Conservation (phyloP, 352 stramenopile genomes). For the Pythium phragmitis region DNA sequence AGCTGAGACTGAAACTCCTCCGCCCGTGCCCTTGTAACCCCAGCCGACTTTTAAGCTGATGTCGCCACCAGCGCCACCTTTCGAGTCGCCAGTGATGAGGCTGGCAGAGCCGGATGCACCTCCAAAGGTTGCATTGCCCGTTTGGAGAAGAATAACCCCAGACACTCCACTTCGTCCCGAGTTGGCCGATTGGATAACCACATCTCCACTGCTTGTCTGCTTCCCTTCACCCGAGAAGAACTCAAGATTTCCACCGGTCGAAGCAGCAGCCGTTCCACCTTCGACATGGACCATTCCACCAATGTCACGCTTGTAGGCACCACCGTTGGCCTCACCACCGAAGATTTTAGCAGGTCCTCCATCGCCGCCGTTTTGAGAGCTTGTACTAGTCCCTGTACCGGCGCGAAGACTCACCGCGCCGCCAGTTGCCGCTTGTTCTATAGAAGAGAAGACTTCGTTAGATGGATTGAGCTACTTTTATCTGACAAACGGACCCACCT, state of each 20-base stretch:
- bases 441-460: slow-evolving; percentile 8
- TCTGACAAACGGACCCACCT: slow-evolving; percentile 32
- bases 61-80: slow-evolving; percentile 67
- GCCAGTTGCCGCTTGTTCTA: slow-evolving; percentile 38
- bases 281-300: slow-evolving; percentile 63
- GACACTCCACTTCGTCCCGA: slow-evolving; percentile 79
- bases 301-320: slow-evolving; percentile 37
- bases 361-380: slow-evolving; percentile 53
- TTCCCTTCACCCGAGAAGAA: slow-evolving; percentile 47
- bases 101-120: slow-evolving; percentile 69
- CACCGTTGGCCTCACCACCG: slow-evolving; percentile 57
- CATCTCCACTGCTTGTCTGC: slow-evolving; percentile 63
- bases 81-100: slow-evolving; percentile 74
- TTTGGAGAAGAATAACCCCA: slow-evolving; percentile 68
- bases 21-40: slow-evolving; percentile 83
- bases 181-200: slow-evolving; percentile 58
- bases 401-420: slow-evolving; percentile 49
- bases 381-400: slow-evolving; percentile 50
- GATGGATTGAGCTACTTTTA: neutral
- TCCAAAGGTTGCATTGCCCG: slow-evolving; percentile 53
- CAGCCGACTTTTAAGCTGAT: slow-evolving; percentile 78
- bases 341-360: slow-evolving; percentile 53
- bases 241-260: slow-evolving; percentile 66
- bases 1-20: slow-evolving; percentile 67
- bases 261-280: slow-evolving; percentile 45